phyloP scores from a whole-genome alignment of 1,284 basidiomycete species.

The Coniferiporia sulphurascens region DNA sequence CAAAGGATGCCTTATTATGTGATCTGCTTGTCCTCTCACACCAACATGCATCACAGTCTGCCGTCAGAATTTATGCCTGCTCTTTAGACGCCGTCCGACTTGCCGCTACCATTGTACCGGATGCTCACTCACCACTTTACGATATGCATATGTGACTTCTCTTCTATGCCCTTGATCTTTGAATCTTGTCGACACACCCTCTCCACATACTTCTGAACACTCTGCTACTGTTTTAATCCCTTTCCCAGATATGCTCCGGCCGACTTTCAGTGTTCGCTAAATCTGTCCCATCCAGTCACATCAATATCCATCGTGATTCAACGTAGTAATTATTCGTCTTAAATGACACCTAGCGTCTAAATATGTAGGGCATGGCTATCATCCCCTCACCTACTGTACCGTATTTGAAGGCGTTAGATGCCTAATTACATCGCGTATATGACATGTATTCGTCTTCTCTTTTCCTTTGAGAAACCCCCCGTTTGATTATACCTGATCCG shows the following conservation, averaged over 20 bases:
- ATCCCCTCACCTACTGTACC: slow-evolving; percentile 1
- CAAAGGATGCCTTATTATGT: slow-evolving; percentile 69
- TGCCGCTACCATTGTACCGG: not conserved
- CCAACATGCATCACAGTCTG: slow-evolving; percentile 14
- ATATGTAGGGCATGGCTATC: not conserved
- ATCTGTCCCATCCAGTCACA: not conserved
- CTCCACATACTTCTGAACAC: not conserved
- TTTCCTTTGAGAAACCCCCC: not conserved
- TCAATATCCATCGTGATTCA: not conserved
- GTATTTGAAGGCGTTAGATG: not conserved
- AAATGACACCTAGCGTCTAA: not conserved
- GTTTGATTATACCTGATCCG: too few species aligned
- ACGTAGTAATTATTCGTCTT: slow-evolving; percentile 5
- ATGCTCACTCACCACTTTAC: slow-evolving; percentile 4
- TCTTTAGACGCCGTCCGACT: slow-evolving; percentile 1
- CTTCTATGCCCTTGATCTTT: slow-evolving; percentile 3
- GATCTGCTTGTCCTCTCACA: slow-evolving; percentile 29
- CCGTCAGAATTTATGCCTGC: not conserved
- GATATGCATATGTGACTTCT: slow-evolving; percentile 6
- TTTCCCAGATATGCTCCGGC: not conserved
- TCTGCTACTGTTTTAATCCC: not conserved
- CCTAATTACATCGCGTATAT: not conserved
- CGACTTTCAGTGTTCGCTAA: not conserved
- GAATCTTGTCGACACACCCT: not conserved
- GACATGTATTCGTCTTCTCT: not conserved